Evolutionary conservation across 2,329 filamentous ascomycete genomes (phyloP).

Genomic region (Arthroderma uncinatum): DNA sequence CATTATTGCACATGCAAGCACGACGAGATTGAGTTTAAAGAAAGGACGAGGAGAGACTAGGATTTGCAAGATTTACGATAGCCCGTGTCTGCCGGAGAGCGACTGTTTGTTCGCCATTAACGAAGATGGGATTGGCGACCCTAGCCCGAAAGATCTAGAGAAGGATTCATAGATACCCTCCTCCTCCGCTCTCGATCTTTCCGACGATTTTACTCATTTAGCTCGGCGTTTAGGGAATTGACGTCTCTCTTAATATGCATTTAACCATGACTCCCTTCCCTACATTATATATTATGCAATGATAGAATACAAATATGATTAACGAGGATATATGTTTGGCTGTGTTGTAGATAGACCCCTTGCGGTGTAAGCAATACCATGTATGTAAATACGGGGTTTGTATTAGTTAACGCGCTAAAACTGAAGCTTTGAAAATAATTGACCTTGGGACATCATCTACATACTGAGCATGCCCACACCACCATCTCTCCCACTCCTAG

Average conservation of each 20-base stretch:
- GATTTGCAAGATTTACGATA: constrained; percentile 99
- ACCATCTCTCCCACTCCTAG: neutral
- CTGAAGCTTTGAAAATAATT: neutral
- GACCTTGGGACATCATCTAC: neutral
- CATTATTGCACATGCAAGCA: constrained; percentile 96
- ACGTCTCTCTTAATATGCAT: neutral
- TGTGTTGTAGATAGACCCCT: neutral
- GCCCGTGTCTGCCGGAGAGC: constrained; percentile 88
- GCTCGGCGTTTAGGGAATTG: constrained; percentile 7
- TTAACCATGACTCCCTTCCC: neutral
- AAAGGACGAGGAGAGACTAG: constrained; percentile 91
- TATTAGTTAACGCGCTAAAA: neutral
- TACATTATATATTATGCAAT: neutral
- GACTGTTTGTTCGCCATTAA: constrained; percentile 95
- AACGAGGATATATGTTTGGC: neutral
- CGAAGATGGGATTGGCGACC: constrained; percentile 93
- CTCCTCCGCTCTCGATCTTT: neutral
- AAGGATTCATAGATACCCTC: constrained; percentile 46
- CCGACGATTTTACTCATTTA: constrained; percentile 1
- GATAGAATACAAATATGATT: constrained; percentile 1
- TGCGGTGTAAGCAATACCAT: neutral
- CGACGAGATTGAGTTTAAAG: constrained; percentile 85
- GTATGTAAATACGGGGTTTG: neutral
- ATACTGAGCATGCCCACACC: neutral
- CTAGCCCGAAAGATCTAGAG: constrained; percentile 87